phyloP scores from a whole-genome alignment of 140 eudicot species.

The Bidens hawaiensis region DNA sequence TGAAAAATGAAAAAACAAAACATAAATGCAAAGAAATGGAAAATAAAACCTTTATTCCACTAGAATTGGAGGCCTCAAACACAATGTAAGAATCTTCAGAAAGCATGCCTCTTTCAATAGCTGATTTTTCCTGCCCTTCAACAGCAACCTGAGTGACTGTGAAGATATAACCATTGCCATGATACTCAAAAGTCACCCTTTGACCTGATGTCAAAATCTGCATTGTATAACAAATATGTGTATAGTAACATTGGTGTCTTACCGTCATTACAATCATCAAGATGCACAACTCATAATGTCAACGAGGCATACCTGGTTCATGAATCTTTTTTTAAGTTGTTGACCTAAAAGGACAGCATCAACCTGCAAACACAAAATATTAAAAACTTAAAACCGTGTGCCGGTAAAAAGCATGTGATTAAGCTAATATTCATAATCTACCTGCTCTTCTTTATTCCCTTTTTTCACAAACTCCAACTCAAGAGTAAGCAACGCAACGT shows the following conservation, averaged over 20 bases:
- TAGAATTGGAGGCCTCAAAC: constrained; percentile 75
- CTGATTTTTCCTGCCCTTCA: constrained; percentile 64
- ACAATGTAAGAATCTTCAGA: constrained; percentile 79
- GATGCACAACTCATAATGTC: background rate
- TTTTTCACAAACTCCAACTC: constrained; percentile 86
- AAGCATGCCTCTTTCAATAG: constrained; percentile 77
- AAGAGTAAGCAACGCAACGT: constrained; percentile 70
- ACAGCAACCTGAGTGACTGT: constrained; percentile 80
- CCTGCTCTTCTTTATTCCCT: constrained; percentile 81
- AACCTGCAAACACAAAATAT: constrained; percentile 37
- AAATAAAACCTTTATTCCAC: constrained; percentile 75
- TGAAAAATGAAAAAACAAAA: background rate
- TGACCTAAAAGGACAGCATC: constrained; percentile 73
- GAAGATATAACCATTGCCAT: constrained; percentile 64
- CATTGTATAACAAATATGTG: constrained; percentile 12
- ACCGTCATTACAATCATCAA: background rate
- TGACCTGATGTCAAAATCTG: constrained; percentile 95
- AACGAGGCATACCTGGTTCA: constrained; percentile 59
- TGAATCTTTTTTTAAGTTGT: constrained; percentile 62
- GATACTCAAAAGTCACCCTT: constrained; percentile 84
- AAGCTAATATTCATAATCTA: constrained; percentile 2
- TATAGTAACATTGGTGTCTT: background rate
- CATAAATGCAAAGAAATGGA: background rate
- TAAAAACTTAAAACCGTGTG: background rate
- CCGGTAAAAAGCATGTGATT: background rate